Base-by-base conservation (phyloP, 495 filamentous ascomycete species). In the Jackrogersella multiformis region DNA sequence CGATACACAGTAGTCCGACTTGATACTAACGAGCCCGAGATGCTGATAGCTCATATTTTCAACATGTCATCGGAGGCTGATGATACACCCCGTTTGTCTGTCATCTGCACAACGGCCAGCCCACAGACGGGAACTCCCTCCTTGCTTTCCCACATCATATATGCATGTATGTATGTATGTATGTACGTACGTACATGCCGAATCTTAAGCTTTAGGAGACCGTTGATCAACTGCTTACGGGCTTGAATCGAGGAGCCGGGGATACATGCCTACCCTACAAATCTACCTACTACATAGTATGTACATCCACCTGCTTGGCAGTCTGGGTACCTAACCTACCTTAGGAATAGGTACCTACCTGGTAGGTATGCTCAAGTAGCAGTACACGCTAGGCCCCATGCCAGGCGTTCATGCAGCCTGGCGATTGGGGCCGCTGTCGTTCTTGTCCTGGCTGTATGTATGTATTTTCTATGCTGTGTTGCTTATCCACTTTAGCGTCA, bases 381-480 rank as follows among this genome's bases (percentile, higher is more conserved):
- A 41, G 56, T 38, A 36, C 41, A 48, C 20, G 52, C 58, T 59
- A 41, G 55, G 30, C 41, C 63, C 58, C 63, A 64, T 66, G 68
- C 63, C 56, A 67, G 64, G 58, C 68, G 68, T 71, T 71, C 68
- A 71, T 71, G 68, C 68, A 71, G 68, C 68, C 68, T 67, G 44
- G 68, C 57, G 46, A 71, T 68, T 67, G 68, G 64, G 59, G 32
- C 61, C 61, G 61, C 53, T 42, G 35, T 44, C 67, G 67, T 71
- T 66, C 64, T 67, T 68, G 52, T 63, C 46, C 24, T 62, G 46
- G 44, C 52, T 58, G 67, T 56, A 59, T 59, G 34, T 36, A 36
- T 36, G 34, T 49, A 49, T 49, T 66, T 58, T 62, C 68, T 66
- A 62, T 67, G 62, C 64, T 67, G 54, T 63, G 63, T 46, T 67